These are phyloP conservation scores for Dacryopinax primogenitus DNA, from an alignment of 768 basidiomycete genomes.

Conservation along the genomic window DNA sequence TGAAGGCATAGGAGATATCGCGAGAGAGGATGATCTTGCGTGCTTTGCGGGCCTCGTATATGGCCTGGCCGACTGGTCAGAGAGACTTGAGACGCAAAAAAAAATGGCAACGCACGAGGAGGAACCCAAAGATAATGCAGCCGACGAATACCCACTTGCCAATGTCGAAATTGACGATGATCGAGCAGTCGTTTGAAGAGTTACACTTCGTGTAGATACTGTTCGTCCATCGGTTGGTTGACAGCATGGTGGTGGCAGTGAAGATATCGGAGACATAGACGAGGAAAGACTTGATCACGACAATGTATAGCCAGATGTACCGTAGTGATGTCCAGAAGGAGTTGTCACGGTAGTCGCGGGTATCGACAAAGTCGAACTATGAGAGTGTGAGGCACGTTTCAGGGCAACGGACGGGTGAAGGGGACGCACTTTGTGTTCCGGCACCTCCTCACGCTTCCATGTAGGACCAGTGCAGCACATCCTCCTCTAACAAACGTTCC, in stretches of 20 bases:
- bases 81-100: background rate
- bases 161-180: constrained; percentile 66
- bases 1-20: constrained; percentile 96
- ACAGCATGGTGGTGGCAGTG: constrained; percentile 92
- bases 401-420: background rate
- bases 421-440: constrained; percentile 80
- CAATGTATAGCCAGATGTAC: constrained; percentile 89
- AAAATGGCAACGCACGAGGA: constrained; percentile 51
- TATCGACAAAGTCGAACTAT: constrained; percentile 95
- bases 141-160: constrained; percentile 96
- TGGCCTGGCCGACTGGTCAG: constrained; percentile 42
- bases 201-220: constrained; percentile 72
- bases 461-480: constrained; percentile 62
- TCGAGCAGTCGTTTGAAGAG: constrained; percentile 48
- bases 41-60: constrained; percentile 83
- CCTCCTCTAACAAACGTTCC: background rate
- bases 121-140: constrained; percentile 96
- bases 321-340: constrained; percentile 75
- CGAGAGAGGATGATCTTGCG: constrained; percentile 89
- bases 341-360: constrained; percentile 81
- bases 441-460: constrained; percentile 95
- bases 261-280: constrained; percentile 98
- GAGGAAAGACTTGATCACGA: constrained; percentile 88
- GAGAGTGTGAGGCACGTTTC: constrained; percentile 20
- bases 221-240: constrained; percentile 79